These are phyloP conservation scores for Parasitella parasitica DNA, from an alignment of 371 early-diverging fungal species.

Conservation along the genomic window DNA sequence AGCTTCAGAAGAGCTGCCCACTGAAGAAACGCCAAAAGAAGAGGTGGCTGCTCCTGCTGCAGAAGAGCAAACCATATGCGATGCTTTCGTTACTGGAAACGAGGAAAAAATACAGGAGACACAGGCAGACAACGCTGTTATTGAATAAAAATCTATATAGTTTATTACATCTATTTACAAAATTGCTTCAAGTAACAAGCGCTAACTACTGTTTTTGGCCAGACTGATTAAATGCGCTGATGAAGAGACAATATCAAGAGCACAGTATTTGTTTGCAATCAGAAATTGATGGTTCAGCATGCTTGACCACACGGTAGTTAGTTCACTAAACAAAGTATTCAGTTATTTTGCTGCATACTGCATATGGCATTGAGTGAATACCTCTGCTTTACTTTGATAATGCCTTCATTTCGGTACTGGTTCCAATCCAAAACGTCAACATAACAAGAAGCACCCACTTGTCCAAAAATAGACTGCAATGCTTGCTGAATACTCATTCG, in stretches of 20 bases:
- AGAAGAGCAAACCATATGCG: not conserved
- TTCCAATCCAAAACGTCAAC: conserved; percentile 49
- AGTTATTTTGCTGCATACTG: not conserved
- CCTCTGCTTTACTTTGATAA: conserved; percentile 45
- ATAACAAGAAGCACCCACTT: conserved; percentile 33
- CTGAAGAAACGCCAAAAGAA: no score
- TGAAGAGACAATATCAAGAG: conserved; percentile 32
- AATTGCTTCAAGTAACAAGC: not conserved
- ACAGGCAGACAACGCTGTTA: not conserved
- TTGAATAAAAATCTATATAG: not conserved
- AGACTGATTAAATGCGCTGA: conserved; percentile 44
- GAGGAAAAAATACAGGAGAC: not conserved
- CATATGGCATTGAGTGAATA: conserved; percentile 1
- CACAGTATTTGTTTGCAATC: conserved; percentile 29
- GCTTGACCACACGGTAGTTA: conserved; percentile 44
- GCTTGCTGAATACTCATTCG: conserved; percentile 51
- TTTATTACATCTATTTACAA: not conserved
- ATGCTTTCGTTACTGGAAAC: not conserved
- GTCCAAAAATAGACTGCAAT: conserved; percentile 36
- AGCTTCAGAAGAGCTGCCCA: no score
- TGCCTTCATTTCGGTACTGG: conserved; percentile 27
- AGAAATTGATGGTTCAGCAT: conserved; percentile 33
- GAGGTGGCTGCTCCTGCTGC: no score
- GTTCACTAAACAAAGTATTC: conserved; percentile 24
- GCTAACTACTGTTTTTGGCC: conserved; percentile 10